Evolutionary conservation across 768 basidiomycete genomes (phyloP), one percentile per base, ranked within the genome.

Genomic region (Auriscalpium orientale): DNA sequence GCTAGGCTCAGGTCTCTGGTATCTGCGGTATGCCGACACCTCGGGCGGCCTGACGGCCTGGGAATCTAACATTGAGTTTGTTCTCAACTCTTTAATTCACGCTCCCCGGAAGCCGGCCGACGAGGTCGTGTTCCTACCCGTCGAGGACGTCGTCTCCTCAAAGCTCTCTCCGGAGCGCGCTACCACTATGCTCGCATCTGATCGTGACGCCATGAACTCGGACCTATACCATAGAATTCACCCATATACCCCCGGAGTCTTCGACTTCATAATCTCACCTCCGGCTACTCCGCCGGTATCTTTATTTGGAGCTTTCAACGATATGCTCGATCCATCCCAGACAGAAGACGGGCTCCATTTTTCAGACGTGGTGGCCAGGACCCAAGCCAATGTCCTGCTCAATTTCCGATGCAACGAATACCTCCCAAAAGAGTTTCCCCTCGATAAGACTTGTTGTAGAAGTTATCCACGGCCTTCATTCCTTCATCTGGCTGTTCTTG

Each of bases 181-280:
- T 7, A 64, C 73, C 28, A 85, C 84, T 10, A 88, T 97, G 76
- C 80, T 80, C 55, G 75, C 82, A 22, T 79, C 85, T 13, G 90
- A 94, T 64, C 85, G 95, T 54, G 87, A 91, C 63, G 89, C 87
- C 43, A 94, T 97, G 91, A 95, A 97, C 68, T 85, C 87, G 3
- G 87, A 90, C 67, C 76, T 94, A 51, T 76, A 75, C 57, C 87
- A 90, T 65, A 82, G 88, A 52, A 79, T 90, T 20, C 68, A 75
- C 56, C 72, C 74, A 47, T 64, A 70, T 43, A 57, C 59, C 16
- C 57, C 58, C 43, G 54, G 56, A 53, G 43, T 34, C 11, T 44
- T 47, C 13, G 28, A 28, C 11, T 28, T 46, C 1, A 16, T 57
- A 5, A 8, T 16, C 4, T 44, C 56, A 37, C 8, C n/a, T 20